A percentile compares a stretch with the other conserved stretches of the same genome.
Conservation (phyloP, 805 yeast species). For the Cyberlindnera lachancei region DNA sequence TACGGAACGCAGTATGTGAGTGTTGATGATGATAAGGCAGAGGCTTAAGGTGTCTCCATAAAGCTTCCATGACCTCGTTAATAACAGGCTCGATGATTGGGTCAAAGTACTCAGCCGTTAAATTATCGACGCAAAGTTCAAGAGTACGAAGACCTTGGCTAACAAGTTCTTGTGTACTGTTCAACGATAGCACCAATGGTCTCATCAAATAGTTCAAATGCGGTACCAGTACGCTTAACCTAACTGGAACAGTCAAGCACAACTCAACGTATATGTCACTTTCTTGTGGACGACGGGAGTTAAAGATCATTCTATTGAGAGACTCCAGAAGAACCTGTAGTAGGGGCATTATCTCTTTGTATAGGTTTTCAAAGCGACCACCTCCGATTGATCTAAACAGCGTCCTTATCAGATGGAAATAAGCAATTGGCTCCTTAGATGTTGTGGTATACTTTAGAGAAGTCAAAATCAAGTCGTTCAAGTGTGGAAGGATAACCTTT, state of each 20-base stretch:
- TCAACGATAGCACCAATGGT: slow-evolving; percentile 85
- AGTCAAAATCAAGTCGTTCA: slow-evolving; percentile 73
- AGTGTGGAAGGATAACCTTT: slow-evolving; percentile 78
- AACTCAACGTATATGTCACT: slow-evolving; percentile 91
- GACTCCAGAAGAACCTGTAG: slow-evolving; percentile 82
- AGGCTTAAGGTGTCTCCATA: slow-evolving; percentile 87
- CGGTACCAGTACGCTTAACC: slow-evolving; percentile 89
- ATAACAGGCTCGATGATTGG: slow-evolving; percentile 96
- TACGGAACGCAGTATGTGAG: slow-evolving; percentile 88
- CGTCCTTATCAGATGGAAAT: slow-evolving; percentile 81
- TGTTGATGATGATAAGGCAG: slow-evolving; percentile 93
- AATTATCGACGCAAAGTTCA: slow-evolving; percentile 91
- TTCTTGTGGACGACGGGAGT: slow-evolving; percentile 83
- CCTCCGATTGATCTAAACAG: slow-evolving; percentile 94
- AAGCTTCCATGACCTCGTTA: slow-evolving; percentile 87
- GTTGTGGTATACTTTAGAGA: slow-evolving; percentile 73
- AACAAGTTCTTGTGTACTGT: slow-evolving; percentile 85
- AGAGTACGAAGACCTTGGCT: slow-evolving; percentile 92
- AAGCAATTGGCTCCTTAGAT: slow-evolving; percentile 86
- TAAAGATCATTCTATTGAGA: slow-evolving; percentile 71
- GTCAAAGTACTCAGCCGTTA: slow-evolving; percentile 94
- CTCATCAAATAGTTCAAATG: slow-evolving; percentile 82
- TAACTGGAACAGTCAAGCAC: slow-evolving; percentile 92
- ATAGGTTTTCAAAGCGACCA: slow-evolving; percentile 87
- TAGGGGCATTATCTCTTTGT: slow-evolving; percentile 88